Base-by-base conservation (phyloP, 2,329 filamentous ascomycete species). In the Botrytis deweyae region DNA sequence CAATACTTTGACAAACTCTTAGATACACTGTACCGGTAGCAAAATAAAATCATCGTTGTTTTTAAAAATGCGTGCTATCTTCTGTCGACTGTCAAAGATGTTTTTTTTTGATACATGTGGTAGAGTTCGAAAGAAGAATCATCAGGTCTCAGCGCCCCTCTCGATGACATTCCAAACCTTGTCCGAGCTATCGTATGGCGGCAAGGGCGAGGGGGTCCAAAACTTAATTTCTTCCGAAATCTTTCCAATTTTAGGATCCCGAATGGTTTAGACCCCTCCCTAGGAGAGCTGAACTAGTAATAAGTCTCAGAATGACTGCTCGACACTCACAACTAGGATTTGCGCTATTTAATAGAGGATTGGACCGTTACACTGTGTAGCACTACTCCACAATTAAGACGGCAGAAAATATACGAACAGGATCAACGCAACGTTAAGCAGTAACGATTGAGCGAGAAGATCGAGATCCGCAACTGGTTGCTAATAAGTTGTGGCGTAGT, bases 321-420 rank as follows among this genome's bases (percentile, higher is more conserved):
- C 49, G 38, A 69, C 36, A 6, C 25, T 58, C 49, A 69, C 49
- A 2, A 42, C n/a, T 33, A 69, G 49, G 49, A 58, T 42, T 29
- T 69, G 66, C 66, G 66, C 5, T 10, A 69, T 69, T 69, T 59
- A 58, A 42, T 38, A 58, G 25, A 69, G 18, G 18, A 69, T 58
- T 29, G 18, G 40, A 9, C 5, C 29, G 38, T 69, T 40, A 25
- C 38, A 20, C 22, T 58, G 49, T 58, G 38, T 58, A 68, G 25
- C 25, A 40, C 49, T 40, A 58, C 65, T 42, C 49, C 46, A 58
- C 38, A 58, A 68, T 55, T 12, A 10, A 33, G 38, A 58, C 12
- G 49, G 38, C 20, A 58, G 36, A 38, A 14, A 22, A 29, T 42
- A 58, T 7, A 55, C n/a, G 36, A 68, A 29, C 40, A 58, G 12